Conservation (phyloP, 129 eudicot species). For the Oenanthe sinensis region DNA sequence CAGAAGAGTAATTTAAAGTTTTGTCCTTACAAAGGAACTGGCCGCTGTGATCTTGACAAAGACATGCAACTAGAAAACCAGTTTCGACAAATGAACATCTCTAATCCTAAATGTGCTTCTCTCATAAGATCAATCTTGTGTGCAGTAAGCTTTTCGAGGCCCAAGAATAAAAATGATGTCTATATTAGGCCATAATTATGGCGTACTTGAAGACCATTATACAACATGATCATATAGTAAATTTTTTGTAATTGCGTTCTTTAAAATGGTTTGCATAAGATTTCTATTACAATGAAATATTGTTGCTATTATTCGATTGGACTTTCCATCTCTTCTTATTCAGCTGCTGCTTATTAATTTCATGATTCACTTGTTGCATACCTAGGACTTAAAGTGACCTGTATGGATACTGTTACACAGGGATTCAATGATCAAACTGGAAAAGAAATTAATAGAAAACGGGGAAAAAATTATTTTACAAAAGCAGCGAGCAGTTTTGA, state of each 20-base stretch:
- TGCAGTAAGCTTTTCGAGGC: constrained; percentile 24
- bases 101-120: constrained; percentile 38
- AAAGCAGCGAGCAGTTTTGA: neutral
- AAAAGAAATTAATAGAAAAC: too few relatives aligned
- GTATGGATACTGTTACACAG: neutral
- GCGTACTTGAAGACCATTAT: neutral
- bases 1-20: constrained; percentile 25
- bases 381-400: neutral
- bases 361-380: neutral
- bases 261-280: neutral
- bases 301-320: too few relatives aligned
- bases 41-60: constrained; percentile 31
- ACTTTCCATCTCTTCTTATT: too few relatives aligned
- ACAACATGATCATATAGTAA: neutral
- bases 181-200: neutral
- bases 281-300: neutral
- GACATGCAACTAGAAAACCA: constrained; percentile 29
- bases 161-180: neutral
- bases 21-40: constrained; percentile 30
- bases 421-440: neutral
- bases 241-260: neutral
- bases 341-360: neutral
- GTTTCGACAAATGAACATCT: constrained; percentile 34
- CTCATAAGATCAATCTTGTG: constrained; percentile 39
- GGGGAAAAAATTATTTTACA: neutral